Evolutionary conservation across 805 yeast genomes (phyloP).

Genomic region (Zygosaccharomyces kombuchaensis): DNA sequence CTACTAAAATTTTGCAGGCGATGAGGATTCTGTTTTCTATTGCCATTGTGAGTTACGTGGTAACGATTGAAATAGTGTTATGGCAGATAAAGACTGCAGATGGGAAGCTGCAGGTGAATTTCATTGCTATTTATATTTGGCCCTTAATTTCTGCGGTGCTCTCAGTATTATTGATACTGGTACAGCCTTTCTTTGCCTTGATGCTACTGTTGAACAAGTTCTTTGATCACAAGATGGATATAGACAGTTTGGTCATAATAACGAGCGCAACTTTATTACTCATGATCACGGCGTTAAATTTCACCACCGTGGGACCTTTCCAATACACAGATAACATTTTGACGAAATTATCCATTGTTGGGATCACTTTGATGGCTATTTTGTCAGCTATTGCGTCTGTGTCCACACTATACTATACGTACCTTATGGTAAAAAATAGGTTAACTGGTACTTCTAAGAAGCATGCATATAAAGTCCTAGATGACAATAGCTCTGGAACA

Average conservation of each 20-base stretch:
- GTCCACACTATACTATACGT: conserved; percentile 31
- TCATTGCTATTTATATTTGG: conserved; percentile 27
- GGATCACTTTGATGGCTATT: conserved; percentile 32
- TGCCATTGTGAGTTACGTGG: conserved; percentile 27
- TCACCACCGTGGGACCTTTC: conserved; percentile 30
- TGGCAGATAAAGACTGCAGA: conserved; percentile 32
- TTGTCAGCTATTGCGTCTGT: conserved; percentile 34
- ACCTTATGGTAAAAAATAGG: conserved; percentile 12
- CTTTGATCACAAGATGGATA: conserved; percentile 25
- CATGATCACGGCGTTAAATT: conserved; percentile 16
- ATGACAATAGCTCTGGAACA: conserved; percentile 12
- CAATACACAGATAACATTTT: conserved; percentile 25
- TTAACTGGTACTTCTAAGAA: not conserved
- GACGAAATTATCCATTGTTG: conserved; percentile 33
- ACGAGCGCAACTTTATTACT: conserved; percentile 16
- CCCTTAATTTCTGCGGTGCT: conserved; percentile 24
- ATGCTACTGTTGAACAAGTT: conserved; percentile 31
- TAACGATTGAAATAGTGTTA: conserved; percentile 31
- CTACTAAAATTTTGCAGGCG: conserved; percentile 16
- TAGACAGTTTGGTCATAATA: conserved; percentile 22
- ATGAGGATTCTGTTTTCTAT: conserved; percentile 26
- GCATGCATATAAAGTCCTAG: conserved; percentile 8
- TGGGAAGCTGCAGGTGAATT: conserved; percentile 15
- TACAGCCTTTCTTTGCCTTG: conserved; percentile 31
- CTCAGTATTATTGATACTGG: conserved; percentile 22